Percentiles rank a stretch among this genome's conserved stretches.
Evolutionary conservation across 1,139 yeast genomes (phyloP).

Genomic region (Geotrichum restrictum): DNA sequence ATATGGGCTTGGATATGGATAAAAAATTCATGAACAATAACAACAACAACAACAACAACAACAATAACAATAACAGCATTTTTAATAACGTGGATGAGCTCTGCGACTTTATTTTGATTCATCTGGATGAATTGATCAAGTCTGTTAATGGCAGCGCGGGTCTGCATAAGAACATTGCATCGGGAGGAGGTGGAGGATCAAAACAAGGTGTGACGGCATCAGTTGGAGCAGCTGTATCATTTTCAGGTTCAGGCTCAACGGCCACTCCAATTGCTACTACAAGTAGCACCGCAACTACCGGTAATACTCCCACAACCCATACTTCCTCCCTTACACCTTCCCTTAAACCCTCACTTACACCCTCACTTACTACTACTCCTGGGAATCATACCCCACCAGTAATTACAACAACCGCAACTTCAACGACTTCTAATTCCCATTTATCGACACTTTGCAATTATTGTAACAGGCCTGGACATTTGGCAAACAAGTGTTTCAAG

Average conservation of each 20-base stretch:
- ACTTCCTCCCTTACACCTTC: too few relatives aligned
- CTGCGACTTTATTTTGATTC: conserved; percentile 20
- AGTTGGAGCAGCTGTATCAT: too few relatives aligned
- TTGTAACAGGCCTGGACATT: conserved; percentile 18
- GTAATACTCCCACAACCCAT: neutral
- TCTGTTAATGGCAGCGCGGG: neutral
- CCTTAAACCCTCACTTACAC: too few relatives aligned
- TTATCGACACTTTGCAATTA: conserved; percentile 18
- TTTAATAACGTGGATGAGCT: conserved; percentile 21
- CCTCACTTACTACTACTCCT: too few relatives aligned
- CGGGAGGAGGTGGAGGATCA: too few relatives aligned
- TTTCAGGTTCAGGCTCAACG: neutral
- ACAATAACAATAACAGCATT: neutral
- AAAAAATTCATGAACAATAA: neutral
- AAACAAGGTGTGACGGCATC: neutral
- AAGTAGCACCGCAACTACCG: neutral
- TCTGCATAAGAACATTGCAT: too few relatives aligned
- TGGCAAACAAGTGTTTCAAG: conserved; percentile 21
- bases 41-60: neutral
- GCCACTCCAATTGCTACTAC: too few relatives aligned
- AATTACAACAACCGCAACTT: too few relatives aligned
- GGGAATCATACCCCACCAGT: too few relatives aligned
- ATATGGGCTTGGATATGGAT: too few relatives aligned
- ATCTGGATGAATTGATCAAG: conserved; percentile 20
- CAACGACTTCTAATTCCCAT: too few relatives aligned